Evolutionary conservation across 345 rosid species (phyloP), one percentile per base, ranked within the genome.

Genomic region (Brassica juncea): DNA sequence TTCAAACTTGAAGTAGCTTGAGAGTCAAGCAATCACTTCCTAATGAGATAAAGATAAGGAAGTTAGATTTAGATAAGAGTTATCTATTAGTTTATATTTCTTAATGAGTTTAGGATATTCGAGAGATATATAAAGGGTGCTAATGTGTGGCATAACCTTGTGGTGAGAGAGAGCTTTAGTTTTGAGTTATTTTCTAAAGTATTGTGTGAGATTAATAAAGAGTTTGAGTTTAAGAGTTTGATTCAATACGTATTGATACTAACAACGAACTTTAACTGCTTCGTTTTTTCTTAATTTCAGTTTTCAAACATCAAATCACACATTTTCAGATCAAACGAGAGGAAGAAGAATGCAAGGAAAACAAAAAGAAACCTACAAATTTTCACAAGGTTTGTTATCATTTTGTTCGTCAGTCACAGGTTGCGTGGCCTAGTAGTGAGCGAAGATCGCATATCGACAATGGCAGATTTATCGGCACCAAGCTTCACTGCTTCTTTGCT

Each of bases 361-460:
- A 65, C 70, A 19, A 75, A 64, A 75, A 59, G 30, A 70, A 77
- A 21, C 21, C 57, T 49, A 49, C 7, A 49, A 14, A 49, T 49
- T 49, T 15, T n/a, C 59, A 37, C 19, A 19, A 60, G 66, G 31
- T 35, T 59, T 67, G 3, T 32, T 67, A 58, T 78, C 54, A 15
- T 8, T 44, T 60, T 28, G 11, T 12, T 6, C 12, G 10, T 8
- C 10, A 35, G 69, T 79, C 73, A 80, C 74, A 54, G 62, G 60
- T 80, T 81, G 14, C 66, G 77, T 64, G 88, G 81, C 83, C 91
- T 83, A 14, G 99, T 91, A 35, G 96, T 93, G 65, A 95, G 98
- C 0, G 96, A 93, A 14, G 98, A 88, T 58, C 96, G 86, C 97
- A 93, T 93, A 83, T 95, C 94, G 6, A 95, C 99, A 84, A 93